Base-by-base conservation (phyloP, 176 grass and related monocot genomes). In the Cymbopogon citratus region DNA sequence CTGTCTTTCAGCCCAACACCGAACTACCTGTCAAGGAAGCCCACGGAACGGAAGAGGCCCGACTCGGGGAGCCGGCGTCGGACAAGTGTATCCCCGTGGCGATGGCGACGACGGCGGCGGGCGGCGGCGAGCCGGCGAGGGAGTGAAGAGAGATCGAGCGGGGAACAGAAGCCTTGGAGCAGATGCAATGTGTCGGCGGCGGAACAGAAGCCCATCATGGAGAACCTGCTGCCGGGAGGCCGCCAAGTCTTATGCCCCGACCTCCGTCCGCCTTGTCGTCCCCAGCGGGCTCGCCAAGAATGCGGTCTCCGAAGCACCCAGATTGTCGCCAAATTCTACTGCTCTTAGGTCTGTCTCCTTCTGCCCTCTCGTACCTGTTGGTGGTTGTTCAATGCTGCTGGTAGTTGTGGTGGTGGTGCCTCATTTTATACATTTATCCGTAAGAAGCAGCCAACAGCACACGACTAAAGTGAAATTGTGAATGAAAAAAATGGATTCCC, bases 271-370 rank as follows among this genome's bases (percentile, higher is more conserved):
- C 28, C 14, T 33, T 7, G 28, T 4, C 63, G 15, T 66, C 28
- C 12, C 26, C 12, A 28, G 61, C 26, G 4, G 0, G 59, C 24
- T 27, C 24, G 24, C 59, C 59, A 13, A 28, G 4, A 4, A 63
- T 26, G 61, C 60, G 4, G 11, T 63, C 60, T 13, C 60, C 7
- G 79, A 91, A 74, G 86, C 52, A 88, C 90, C 61, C 86, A 91
- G 78, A 73, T 82, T 29, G 81, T 16, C 63, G 87, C 89, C 25
- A 14, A 14, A 13, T 16, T 29, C 60, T n/a, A 62, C 10, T 16
- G 6, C 29, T 34, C 31, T 9, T 36, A 66, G 63, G 29, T 21
- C 51, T 36, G 31, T 31, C 43, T 45, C 43, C 43, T 45, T 13
- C 12, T 14, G 3, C 3, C 12, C 16, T 16, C 8, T 10, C 1